Conservation (phyloP, 2,329 filamentous ascomycete genomes). For the Beauveria australis region DNA sequence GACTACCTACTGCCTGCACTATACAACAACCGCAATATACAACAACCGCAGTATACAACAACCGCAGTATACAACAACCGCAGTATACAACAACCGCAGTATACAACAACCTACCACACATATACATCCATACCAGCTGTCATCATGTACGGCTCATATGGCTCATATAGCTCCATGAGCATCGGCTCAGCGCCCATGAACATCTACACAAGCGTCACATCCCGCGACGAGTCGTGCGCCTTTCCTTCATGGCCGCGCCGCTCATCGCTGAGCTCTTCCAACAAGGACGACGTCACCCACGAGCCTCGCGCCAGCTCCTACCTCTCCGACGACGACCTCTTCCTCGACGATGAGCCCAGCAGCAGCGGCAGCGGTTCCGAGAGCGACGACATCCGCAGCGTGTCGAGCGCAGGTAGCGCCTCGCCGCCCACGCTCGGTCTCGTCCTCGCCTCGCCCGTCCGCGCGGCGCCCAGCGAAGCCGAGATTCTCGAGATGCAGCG, state of each 20-base stretch:
- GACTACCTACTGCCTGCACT: not conserved
- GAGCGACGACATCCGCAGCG: slow-evolving; percentile 36
- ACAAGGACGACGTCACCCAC: slow-evolving; percentile 28
- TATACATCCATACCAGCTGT: slow-evolving; percentile 17
- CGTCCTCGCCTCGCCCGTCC: slow-evolving; percentile 23
- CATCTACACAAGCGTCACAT: slow-evolving; percentile 31
- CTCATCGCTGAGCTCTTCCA: slow-evolving; percentile 38
- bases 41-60: no score
- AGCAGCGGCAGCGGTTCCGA: slow-evolving; percentile 45
- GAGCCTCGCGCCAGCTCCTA: slow-evolving; percentile 42
- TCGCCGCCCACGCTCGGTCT: slow-evolving; percentile 22
- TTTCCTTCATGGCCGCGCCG: slow-evolving; percentile 53
- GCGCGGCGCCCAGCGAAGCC: slow-evolving; percentile 30
- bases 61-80: not conserved
- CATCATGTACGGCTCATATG: slow-evolving; percentile 42
- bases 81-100: not conserved
- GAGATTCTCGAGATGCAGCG: slow-evolving; percentile 43
- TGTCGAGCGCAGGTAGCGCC: slow-evolving; percentile 36
- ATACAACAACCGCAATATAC: not conserved
- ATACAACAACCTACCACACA: slow-evolving; percentile 7
- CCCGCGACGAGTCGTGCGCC: slow-evolving; percentile 40
- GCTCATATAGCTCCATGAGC: slow-evolving; percentile 43
- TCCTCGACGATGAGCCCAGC: slow-evolving; percentile 34
- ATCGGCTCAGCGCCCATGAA: slow-evolving; percentile 36
- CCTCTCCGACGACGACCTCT: slow-evolving; percentile 57